Evolutionary conservation across 2,329 filamentous ascomycete genomes (phyloP).

Genomic region (Mollisia scopiformis): DNA sequence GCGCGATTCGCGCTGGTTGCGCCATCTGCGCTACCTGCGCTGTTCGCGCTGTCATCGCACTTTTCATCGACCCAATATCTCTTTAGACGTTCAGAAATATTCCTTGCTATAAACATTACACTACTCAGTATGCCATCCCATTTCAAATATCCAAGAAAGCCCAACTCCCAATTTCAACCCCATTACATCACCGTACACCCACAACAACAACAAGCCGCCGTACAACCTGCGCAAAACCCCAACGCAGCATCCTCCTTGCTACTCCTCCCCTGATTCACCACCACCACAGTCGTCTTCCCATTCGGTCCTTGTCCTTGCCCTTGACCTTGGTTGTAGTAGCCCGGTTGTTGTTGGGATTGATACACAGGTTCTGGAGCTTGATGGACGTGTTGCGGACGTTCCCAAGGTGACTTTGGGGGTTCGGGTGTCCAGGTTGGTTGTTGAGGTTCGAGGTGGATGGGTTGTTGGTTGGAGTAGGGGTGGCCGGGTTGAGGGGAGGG

Average conservation of each 20-base stretch:
- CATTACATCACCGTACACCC: slow-evolving; percentile 15
- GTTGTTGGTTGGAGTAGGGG: not conserved
- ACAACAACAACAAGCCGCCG: slow-evolving; percentile 12
- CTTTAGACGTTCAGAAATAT: no score
- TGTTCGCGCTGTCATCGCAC: no score
- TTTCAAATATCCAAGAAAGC: not conserved
- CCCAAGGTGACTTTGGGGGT: not conserved
- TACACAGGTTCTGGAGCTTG: not conserved
- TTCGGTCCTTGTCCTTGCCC: not conserved
- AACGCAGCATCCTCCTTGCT: slow-evolving; percentile 2
- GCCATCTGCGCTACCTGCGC: no score
- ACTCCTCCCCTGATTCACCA: slow-evolving; percentile 1
- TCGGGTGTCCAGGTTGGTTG: not conserved
- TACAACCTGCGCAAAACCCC: slow-evolving; percentile 12
- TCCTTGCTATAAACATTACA: not conserved
- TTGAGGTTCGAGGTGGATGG: not conserved
- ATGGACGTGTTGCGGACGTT: not conserved
- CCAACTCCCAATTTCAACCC: not conserved
- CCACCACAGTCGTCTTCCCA: not conserved
- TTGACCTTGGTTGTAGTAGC: not conserved
- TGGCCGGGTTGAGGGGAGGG: no score
- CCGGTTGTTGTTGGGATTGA: not conserved
- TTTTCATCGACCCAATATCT: no score
- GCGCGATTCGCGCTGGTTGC: no score
- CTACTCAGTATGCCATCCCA: not conserved